phyloP scores from a whole-genome alignment of 768 basidiomycete genomes.

The Amanita rimosa region DNA sequence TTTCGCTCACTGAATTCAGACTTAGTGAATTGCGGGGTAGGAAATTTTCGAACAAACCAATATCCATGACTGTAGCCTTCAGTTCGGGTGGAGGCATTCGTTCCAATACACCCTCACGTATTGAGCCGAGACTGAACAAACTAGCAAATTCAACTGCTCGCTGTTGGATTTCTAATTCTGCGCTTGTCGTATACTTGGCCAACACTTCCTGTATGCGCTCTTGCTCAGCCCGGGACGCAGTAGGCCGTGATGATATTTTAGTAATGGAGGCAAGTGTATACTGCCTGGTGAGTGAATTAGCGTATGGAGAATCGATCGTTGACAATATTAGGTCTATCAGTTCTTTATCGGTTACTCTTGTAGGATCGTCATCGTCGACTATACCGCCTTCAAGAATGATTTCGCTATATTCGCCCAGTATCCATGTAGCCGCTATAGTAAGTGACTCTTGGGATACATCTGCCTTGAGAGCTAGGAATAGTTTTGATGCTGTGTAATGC shows the following conservation, averaged over 20 bases:
- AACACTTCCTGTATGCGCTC: conserved; percentile 72
- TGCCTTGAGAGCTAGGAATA: conserved; percentile 76
- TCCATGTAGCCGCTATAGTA: conserved; percentile 88
- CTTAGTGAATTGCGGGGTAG: conserved; percentile 3
- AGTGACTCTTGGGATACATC: conserved; percentile 97
- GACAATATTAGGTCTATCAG: conserved; percentile 79
- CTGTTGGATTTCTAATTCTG: conserved; percentile 92
- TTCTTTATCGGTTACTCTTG: conserved; percentile 68
- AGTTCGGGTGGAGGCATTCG: conserved; percentile 99
- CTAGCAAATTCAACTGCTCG: conserved; percentile 91
- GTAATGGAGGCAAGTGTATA: conserved; percentile 85
- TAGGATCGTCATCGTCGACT: conserved; percentile 60
- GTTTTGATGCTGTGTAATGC: conserved; percentile 84
- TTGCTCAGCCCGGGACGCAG: conserved; percentile 55
- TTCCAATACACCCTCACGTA: conserved; percentile 80
- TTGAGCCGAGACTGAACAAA: conserved; percentile 67
- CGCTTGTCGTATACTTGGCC: conserved; percentile 73
- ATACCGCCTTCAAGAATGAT: conserved; percentile 78
- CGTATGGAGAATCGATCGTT: conserved; percentile 87
- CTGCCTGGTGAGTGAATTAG: conserved; percentile 84
- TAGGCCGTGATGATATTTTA: conserved; percentile 78
- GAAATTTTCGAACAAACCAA: conserved; percentile 40
- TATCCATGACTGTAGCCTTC: conserved; percentile 93
- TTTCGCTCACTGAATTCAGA: conserved; percentile 67
- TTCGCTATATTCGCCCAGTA: conserved; percentile 95